Evolutionary conservation across 768 basidiomycete genomes (phyloP).

Genomic region (Termitomyces sp.): DNA sequence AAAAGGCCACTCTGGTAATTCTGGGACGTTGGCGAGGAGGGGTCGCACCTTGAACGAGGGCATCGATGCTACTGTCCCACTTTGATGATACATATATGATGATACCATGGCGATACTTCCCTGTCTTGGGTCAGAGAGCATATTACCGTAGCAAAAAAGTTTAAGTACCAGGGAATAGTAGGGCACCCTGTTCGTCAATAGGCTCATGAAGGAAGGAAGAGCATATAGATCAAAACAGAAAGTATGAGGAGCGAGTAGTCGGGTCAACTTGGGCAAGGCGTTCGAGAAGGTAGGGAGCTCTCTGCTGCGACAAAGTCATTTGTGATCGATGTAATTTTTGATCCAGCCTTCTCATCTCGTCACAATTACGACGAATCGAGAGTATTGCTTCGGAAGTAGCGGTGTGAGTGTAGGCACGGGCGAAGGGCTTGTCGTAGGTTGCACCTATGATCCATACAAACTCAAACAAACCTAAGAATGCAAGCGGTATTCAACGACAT

Average conservation of each 20-base stretch:
- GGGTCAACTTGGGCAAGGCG: no score
- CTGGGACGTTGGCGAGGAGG: neutral
- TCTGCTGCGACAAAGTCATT: neutral
- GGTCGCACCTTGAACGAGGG: no score
- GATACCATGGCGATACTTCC: neutral
- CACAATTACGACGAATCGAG: neutral
- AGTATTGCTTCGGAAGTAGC: neutral
- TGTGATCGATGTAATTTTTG: neutral
- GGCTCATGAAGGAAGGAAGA: neutral
- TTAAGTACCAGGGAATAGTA: neutral
- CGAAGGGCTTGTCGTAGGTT: neutral
- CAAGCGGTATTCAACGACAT: neutral
- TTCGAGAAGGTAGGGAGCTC: neutral
- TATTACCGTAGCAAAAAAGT: neutral
- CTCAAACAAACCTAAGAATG: neutral
- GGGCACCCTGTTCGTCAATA: neutral
- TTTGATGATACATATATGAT: neutral
- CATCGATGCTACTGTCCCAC: neutral
- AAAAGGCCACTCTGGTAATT: neutral
- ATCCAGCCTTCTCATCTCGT: neutral
- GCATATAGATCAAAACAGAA: neutral
- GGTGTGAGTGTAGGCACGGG: neutral
- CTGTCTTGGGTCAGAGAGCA: neutral
- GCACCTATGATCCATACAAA: neutral
- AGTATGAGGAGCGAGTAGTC: neutral